Conservation (phyloP, 441 rosid genomes). For the Eugenia klotzschiana region DNA sequence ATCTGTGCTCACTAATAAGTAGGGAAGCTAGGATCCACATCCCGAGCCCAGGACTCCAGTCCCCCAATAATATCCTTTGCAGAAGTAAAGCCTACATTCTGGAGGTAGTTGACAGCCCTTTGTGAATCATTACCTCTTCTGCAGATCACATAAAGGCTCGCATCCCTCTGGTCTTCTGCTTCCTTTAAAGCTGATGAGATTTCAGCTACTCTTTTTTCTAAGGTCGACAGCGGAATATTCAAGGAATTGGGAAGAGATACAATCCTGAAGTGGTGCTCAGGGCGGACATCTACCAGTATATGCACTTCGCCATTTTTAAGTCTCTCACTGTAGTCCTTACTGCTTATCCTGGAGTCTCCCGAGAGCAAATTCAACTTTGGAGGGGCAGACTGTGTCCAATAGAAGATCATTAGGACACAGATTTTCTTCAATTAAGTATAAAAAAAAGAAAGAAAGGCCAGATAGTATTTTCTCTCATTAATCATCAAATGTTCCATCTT, state of each 20-base stretch:
- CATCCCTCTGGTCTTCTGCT: constrained; percentile 16
- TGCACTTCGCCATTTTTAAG: constrained; percentile 33
- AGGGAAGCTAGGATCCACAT: constrained; percentile 51
- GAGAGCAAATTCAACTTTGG: constrained; percentile 44
- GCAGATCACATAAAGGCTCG: constrained; percentile 46
- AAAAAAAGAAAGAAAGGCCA: neutral
- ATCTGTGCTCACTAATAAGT: constrained; percentile 13
- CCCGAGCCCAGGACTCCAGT: constrained; percentile 59
- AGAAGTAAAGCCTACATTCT: constrained; percentile 33
- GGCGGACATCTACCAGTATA: constrained; percentile 70
- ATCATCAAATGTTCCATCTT: neutral
- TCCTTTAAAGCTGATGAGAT: constrained; percentile 47
- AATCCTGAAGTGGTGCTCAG: constrained; percentile 71
- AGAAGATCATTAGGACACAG: neutral
- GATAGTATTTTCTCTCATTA: neutral
- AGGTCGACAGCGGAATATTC: constrained; percentile 51
- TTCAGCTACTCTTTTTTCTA: constrained; percentile 53
- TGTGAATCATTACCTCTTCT: constrained; percentile 92
- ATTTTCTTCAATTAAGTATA: neutral
- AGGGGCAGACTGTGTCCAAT: constrained; percentile 33
- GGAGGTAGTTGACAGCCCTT: constrained; percentile 63
- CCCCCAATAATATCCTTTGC: constrained; percentile 81
- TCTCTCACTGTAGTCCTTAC: constrained; percentile 40
- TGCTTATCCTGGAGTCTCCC: constrained; percentile 51
- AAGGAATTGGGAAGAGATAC: constrained; percentile 68